Base-by-base conservation (phyloP, 768 basidiomycete genomes). In the Boletus reticuloceps region DNA sequence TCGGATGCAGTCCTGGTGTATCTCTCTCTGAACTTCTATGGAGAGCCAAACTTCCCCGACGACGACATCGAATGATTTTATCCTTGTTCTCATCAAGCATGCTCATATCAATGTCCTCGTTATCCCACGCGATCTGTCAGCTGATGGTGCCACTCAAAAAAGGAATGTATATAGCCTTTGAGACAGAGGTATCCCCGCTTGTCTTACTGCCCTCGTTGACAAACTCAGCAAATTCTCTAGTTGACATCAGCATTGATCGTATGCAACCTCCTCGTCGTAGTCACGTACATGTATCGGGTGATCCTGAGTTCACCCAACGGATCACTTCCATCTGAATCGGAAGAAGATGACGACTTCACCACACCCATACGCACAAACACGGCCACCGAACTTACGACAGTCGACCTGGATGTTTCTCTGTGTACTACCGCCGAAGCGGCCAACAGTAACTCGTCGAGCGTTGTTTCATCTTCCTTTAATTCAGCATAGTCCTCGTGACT, bases 51-150 rank as follows among this genome's bases (percentile, higher is more conserved):
- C 63, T 64, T 44, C 59, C 63, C 13, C 29, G 14, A 37, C 27
- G 54, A 48, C 59, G 55, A 25, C 63, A 47, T 38, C 48, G 47
- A 25, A 64, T 64, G 63, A 53, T 58, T 25, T 16, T 64, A 16
- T 51, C 27, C 25, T 32, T 58, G 17, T 64, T 64, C 32, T 36
- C 59, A 2, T 8, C 50, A 6, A 64, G 52, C 49, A 42, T 40
- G 6, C 37, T 56, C 36, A 6, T 61, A 14, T 64, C 42, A 6
- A 1, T 27, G 12, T 47, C 38, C 31, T 54, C 63, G 10, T 3
- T 56, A 34, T 29, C 29, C 25, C 40, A 47, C 5, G 39, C 50
- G 16, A 40, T 57, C 7, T 10, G 40, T 10, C 48, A 47, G 20
- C 11, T 47, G 14, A 8, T 43, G 34, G 14, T 14, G 34, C 13